Percentiles rank a stretch among this genome's conserved stretches.
These are phyloP conservation scores for Rosellinia necatrix DNA, from an alignment of 2,329 filamentous ascomycete genomes.

Conservation along the genomic window DNA sequence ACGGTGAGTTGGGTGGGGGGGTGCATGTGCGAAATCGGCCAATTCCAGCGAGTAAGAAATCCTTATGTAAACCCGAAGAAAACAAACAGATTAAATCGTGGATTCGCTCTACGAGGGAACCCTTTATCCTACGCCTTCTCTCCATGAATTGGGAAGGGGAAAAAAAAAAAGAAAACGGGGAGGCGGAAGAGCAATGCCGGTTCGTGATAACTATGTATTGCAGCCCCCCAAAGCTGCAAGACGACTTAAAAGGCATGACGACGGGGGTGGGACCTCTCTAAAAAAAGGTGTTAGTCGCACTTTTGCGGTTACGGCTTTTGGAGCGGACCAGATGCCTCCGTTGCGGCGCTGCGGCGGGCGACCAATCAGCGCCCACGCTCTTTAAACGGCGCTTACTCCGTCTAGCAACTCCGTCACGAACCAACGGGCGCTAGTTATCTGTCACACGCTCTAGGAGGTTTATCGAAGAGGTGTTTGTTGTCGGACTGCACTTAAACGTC, in stretches of 20 bases:
- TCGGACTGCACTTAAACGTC: no score
- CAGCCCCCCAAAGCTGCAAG: not conserved
- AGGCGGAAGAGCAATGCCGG: not conserved
- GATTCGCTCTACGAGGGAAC: not conserved
- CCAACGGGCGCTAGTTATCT: no score
- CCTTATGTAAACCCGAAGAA: not conserved
- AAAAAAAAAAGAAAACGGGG: not conserved
- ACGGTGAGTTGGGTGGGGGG: constrained; percentile 1
- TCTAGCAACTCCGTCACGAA: no score
- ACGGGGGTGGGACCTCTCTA: no score
- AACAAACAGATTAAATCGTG: not conserved
- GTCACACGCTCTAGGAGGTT: no score
- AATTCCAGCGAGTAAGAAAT: not conserved
- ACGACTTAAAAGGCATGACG: not conserved
- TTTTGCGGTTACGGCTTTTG: constrained; percentile 7
- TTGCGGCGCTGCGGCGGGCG: not conserved
- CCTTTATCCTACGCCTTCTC: no score
- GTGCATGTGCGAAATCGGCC: constrained; percentile 7
- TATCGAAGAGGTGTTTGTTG: no score
- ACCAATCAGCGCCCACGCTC: constrained; percentile 8
- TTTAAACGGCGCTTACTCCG: not conserved
- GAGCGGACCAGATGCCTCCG: constrained; percentile 22
- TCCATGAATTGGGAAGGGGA: no score
- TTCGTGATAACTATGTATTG: not conserved
- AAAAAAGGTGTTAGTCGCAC: not conserved